Evolutionary conservation across 2,329 filamentous ascomycete genomes (phyloP).

Genomic region (Exophiala sp.): DNA sequence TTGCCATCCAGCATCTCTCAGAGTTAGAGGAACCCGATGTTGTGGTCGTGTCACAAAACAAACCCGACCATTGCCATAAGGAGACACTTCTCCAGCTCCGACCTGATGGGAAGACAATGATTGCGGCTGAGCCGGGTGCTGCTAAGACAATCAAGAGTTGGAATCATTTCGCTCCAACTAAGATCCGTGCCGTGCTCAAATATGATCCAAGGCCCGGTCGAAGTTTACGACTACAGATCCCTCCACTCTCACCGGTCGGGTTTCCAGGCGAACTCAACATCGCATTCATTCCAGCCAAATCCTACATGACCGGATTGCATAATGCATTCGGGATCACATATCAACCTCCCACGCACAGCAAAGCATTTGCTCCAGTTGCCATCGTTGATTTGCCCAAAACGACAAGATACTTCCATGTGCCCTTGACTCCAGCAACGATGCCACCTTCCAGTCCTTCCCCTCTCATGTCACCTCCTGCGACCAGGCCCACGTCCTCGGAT

Average conservation of each 20-base stretch:
- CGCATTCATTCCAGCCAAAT: constrained; percentile 57
- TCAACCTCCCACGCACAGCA: constrained; percentile 46
- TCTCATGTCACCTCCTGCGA: constrained; percentile 10
- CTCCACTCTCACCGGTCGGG: constrained; percentile 48
- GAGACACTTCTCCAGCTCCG: constrained; percentile 61
- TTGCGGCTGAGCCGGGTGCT: constrained; percentile 60
- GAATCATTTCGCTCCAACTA: constrained; percentile 58
- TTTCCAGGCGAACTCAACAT: constrained; percentile 63
- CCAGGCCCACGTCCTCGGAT: constrained; percentile 11
- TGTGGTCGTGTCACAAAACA: constrained; percentile 56
- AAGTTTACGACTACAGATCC: constrained; percentile 47
- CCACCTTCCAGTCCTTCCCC: constrained; percentile 21
- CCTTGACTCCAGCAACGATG: constrained; percentile 22
- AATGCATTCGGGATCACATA: constrained; percentile 68
- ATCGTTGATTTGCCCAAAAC: constrained; percentile 26
- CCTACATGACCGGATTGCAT: constrained; percentile 57
- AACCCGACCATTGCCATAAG: constrained; percentile 66
- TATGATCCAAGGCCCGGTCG: constrained; percentile 42
- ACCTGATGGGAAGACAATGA: constrained; percentile 50
- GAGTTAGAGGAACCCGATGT: constrained; percentile 52
- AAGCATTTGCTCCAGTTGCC: constrained; percentile 20
- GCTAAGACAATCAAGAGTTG: constrained; percentile 61
- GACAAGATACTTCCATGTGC: constrained; percentile 25
- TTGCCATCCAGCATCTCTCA: constrained; percentile 53
- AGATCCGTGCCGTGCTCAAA: constrained; percentile 40